These are phyloP conservation scores for Mortierella sp. DNA, from an alignment of 371 early-diverging fungal genomes.

Conservation along the genomic window DNA sequence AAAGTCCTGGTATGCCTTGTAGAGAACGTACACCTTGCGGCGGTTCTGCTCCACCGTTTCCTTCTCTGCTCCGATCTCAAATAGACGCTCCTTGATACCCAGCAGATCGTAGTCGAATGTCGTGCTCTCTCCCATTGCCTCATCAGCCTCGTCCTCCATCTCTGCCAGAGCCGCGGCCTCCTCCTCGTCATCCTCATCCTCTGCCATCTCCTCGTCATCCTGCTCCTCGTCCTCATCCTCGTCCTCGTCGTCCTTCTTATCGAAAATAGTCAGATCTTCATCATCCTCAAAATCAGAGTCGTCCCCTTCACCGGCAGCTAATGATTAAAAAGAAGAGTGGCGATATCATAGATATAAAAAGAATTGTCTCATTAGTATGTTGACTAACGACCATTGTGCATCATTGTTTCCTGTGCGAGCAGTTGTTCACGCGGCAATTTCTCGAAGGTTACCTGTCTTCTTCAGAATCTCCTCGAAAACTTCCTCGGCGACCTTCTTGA, in stretches of 20 bases:
- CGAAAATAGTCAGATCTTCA: constrained; percentile 37
- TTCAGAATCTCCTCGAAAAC: constrained; percentile 58
- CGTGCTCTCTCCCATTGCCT: constrained; percentile 51
- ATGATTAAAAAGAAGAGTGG: constrained; percentile 14
- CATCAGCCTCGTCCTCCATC: constrained; percentile 47
- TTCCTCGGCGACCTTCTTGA: constrained; percentile 65
- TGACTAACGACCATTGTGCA: neutral
- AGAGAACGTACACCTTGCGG: constrained; percentile 61
- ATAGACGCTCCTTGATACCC: constrained; percentile 61
- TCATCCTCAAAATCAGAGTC: constrained; percentile 52
- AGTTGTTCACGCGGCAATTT: neutral
- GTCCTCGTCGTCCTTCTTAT: constrained; percentile 32
- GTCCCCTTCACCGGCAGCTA: constrained; percentile 54
- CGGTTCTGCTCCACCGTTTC: constrained; percentile 60
- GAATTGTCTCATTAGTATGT: neutral
- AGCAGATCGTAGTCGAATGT: constrained; percentile 62
- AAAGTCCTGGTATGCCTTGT: constrained; percentile 63
- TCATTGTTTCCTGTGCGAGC: neutral
- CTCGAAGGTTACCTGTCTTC: constrained; percentile 32
- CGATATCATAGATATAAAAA: neutral
- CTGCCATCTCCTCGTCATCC: constrained; percentile 55
- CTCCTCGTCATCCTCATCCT: constrained; percentile 22
- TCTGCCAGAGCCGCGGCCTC: constrained; percentile 27
- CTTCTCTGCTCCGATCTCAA: constrained; percentile 59
- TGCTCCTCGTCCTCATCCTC: constrained; percentile 28